Conservation (phyloP, 495 filamentous ascomycete species). For the Penicillium simplicissimum region DNA sequence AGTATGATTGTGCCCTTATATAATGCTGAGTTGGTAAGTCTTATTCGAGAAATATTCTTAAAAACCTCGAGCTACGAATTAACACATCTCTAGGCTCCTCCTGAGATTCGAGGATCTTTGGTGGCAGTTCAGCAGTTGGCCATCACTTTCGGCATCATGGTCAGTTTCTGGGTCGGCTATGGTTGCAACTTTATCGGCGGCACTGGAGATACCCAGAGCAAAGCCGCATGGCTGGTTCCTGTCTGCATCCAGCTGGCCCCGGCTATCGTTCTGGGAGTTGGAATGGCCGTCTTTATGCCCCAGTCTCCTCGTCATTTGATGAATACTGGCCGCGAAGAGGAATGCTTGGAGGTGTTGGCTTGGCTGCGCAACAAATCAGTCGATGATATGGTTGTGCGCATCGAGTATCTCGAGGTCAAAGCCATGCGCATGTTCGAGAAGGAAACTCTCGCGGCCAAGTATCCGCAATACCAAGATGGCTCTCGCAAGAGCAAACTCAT, state of each 20-base stretch:
- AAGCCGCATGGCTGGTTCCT: constrained; percentile 48
- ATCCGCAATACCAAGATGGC: constrained; percentile 10
- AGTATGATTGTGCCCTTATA: constrained; percentile 61
- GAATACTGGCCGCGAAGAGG: constrained; percentile 64
- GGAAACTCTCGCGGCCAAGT: constrained; percentile 1
- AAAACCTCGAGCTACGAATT: constrained; percentile 32
- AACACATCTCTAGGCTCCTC: constrained; percentile 59
- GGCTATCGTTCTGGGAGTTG: constrained; percentile 40
- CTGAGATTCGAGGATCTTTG: constrained; percentile 71
- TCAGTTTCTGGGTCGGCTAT: constrained; percentile 58
- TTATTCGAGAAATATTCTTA: background rate
- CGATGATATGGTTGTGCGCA: constrained; percentile 6
- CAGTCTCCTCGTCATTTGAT: constrained; percentile 79
- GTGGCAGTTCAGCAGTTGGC: constrained; percentile 74
- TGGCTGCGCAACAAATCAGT: background rate
- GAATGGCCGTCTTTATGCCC: constrained; percentile 68
- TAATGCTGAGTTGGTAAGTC: constrained; percentile 58
- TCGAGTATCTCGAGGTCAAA: constrained; percentile 10
- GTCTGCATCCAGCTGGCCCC: constrained; percentile 48
- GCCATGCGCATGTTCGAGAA: constrained; percentile 10
- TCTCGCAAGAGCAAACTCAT: constrained; percentile 1
- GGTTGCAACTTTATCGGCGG: constrained; percentile 50
- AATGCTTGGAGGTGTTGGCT: constrained; percentile 48
- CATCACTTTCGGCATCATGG: constrained; percentile 62
- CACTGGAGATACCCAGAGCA: constrained; percentile 41